phyloP scores from a whole-genome alignment of 495 filamentous ascomycete genomes.

The Neurospora sp. region DNA sequence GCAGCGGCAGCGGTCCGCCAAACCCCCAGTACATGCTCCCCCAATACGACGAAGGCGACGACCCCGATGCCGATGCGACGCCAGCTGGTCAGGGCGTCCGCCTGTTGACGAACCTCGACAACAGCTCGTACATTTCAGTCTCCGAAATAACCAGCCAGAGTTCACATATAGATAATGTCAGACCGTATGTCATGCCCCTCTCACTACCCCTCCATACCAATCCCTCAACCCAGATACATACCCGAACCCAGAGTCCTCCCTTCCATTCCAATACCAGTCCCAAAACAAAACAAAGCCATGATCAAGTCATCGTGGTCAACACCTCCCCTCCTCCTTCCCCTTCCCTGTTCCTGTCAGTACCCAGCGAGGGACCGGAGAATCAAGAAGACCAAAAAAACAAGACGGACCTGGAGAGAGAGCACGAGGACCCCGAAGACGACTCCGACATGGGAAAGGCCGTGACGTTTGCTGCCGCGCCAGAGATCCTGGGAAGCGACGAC shows the following conservation, averaged over 20 bases:
- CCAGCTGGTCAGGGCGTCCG: conserved; percentile 29
- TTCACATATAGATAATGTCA: neutral
- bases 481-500: neutral
- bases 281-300: neutral
- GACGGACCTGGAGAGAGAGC: neutral
- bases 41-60: conserved; percentile 38
- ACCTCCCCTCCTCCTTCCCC: neutral
- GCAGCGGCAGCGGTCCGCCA: conserved; percentile 14
- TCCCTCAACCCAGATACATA: neutral
- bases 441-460: neutral
- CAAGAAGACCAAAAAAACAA: neutral
- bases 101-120: conserved; percentile 29
- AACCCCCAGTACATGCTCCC: conserved; percentile 35
- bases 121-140: neutral
- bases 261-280: neutral
- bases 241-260: neutral
- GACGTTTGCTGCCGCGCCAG: neutral
- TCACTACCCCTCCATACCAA: neutral
- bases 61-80: conserved; percentile 25
- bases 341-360: neutral
- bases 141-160: neutral
- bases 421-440: neutral
- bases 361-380: neutral
- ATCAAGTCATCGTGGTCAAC: neutral
- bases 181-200: conserved; percentile 35